These are phyloP conservation scores for Scheffersomyces illinoinensis DNA, from an alignment of 1,139 yeast genomes.

Conservation along the genomic window DNA sequence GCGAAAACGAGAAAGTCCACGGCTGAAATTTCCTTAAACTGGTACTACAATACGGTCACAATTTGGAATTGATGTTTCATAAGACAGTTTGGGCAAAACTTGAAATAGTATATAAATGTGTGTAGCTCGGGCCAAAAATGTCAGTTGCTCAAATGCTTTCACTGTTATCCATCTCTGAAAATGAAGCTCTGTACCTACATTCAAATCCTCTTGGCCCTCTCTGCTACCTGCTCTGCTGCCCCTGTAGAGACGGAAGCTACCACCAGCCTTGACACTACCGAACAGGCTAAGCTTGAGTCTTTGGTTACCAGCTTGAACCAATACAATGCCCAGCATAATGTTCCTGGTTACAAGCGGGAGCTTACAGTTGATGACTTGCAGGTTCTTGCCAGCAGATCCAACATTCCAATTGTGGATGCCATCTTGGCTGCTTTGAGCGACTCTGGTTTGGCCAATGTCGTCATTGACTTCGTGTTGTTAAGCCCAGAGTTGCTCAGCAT, in stretches of 20 bases:
- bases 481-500: slow-evolving; percentile 25
- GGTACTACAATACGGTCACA: neutral
- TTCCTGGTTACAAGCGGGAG: slow-evolving; percentile 1
- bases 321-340: slow-evolving; percentile 6
- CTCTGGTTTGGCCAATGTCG: slow-evolving; percentile 23
- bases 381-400: slow-evolving; percentile 13
- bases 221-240: slow-evolving; percentile 8
- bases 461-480: slow-evolving; percentile 27
- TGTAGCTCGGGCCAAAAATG: neutral
- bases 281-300: slow-evolving; percentile 4
- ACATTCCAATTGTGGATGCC: slow-evolving; percentile 24
- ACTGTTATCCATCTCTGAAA: neutral
- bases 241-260: slow-evolving; percentile 3
- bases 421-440: slow-evolving; percentile 23
- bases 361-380: slow-evolving; percentile 1
- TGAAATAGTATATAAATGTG: neutral
- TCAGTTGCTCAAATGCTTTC: neutral
- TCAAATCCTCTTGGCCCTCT: slow-evolving; percentile 9
- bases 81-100: neutral
- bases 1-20: neutral
- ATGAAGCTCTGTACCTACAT: slow-evolving; percentile 11
- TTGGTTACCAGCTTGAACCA: slow-evolving; percentile 8
- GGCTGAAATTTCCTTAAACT: neutral
- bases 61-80: neutral
- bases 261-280: neutral